phyloP scores from a whole-genome alignment of 2,329 filamentous ascomycete genomes.

The Aaosphaeria arxii region DNA sequence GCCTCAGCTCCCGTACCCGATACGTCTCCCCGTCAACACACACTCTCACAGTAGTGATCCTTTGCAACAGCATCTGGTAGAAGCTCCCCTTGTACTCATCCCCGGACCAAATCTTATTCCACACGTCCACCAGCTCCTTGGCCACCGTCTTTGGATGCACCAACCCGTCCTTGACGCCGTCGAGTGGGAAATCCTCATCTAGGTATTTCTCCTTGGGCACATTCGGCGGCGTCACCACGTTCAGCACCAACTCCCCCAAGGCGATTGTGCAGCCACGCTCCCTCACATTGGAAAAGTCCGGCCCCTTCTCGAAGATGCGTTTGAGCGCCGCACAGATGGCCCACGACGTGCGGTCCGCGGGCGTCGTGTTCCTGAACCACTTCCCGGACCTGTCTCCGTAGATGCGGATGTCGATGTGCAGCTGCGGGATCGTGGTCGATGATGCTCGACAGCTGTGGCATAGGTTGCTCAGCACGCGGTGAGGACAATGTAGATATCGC shows the following conservation, averaged over 20 bases:
- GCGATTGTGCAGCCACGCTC: constrained; percentile 8
- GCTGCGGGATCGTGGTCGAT: constrained; percentile 17
- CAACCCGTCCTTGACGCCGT: constrained; percentile 14
- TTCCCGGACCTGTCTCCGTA: constrained; percentile 18
- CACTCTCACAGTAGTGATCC: constrained; percentile 27
- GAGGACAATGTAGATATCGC: constrained; percentile 6
- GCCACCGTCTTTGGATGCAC: constrained; percentile 27
- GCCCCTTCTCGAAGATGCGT: constrained; percentile 23
- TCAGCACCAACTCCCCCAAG: constrained; percentile 31
- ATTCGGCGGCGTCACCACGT: constrained; percentile 21
- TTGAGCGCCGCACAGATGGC: constrained; percentile 33
- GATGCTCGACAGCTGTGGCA: constrained; percentile 2
- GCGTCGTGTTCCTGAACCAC: constrained; percentile 12
- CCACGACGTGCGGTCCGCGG: constrained; percentile 27
- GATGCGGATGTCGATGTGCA: constrained; percentile 30
- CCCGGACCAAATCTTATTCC: constrained; percentile 31
- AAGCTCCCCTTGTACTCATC: constrained; percentile 22
- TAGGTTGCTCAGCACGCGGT: constrained; percentile 6
- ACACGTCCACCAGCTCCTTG: constrained; percentile 27
- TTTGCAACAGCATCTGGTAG: constrained; percentile 24
- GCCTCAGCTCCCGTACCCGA: constrained; percentile 22
- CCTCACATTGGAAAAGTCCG: constrained; percentile 11
- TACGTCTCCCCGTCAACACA: constrained; percentile 27
- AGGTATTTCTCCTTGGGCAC: constrained; percentile 12
- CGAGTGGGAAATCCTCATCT: constrained; percentile 14